Evolutionary conservation across 2,329 filamentous ascomycete genomes (phyloP), one percentile per base, ranked within the genome.

Genomic region (Neoscytalidium dimidiatum): DNA sequence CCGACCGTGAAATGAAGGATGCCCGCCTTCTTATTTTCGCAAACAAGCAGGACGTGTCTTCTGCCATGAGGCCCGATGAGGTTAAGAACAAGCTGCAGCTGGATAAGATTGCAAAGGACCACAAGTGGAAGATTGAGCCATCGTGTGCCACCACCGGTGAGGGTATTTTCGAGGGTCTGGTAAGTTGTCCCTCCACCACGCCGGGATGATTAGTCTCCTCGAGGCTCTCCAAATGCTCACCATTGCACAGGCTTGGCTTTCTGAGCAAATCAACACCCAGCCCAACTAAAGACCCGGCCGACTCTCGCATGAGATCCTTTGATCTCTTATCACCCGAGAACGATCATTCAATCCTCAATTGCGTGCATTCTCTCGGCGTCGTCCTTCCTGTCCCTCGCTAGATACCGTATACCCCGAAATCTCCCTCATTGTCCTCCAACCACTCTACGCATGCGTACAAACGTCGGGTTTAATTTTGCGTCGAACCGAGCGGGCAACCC

Each of bases 41-140:
- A 83, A 99, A 99, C 90, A 99, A 99, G 88, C 95, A 99, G 87
- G 95, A 99, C 94, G 85, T 98, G 82, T 90, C 4, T n/a, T 63
- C 67, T 81, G 81, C 81, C 13, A 82, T 84, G 80, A 73, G 77
- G 69, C 82, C 81, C 44, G 80, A 83, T 70, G 81, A 84, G 68
- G 81, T 84, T 49, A 81, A 80, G 26, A 79, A 83, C 63, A 74
- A 74, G 66, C 78, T 84, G 35, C 78, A 82, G 69, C 75, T 84
- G 46, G 77, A 81, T 64, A 78, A 79, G 69, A 80, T 83, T 63
- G 82, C 82, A n/a, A 82, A 80, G 70, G 78, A 83, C 71, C 82
- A 84, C 70, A 78, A 80, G 38, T 84, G 82, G 82, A 84, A 84
- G 71, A 82, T 84, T 64, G 82, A 84, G 76, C 82, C 82, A 60